Conservation (phyloP, 306 rosid species). For the Begonia masoniana region DNA sequence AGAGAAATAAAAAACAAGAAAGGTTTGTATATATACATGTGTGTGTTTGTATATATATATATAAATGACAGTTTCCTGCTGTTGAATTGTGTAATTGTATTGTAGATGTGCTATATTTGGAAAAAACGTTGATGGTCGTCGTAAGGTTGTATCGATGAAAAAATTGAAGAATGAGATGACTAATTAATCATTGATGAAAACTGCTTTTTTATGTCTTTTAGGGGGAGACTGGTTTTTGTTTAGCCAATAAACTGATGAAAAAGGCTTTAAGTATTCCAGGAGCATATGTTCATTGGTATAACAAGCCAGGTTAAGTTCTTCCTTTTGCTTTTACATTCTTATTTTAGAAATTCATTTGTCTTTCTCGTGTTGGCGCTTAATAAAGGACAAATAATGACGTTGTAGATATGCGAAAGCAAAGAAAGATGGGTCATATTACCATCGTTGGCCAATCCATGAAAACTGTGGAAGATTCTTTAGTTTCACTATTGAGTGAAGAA, state of each 20-base stretch:
- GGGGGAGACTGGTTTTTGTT: slow-evolving; percentile 7
- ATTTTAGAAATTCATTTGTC: neutral
- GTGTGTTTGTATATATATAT: too few species aligned
- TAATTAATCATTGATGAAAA: too few species aligned
- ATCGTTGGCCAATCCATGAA: slow-evolving; percentile 56
- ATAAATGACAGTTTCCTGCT: too few species aligned
- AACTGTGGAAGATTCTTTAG: slow-evolving; percentile 39
- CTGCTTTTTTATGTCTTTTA: too few species aligned
- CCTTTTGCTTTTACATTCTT: slow-evolving; percentile 5
- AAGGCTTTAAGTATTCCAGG: slow-evolving; percentile 57
- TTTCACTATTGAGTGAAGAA: slow-evolving; percentile 28
- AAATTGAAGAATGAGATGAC: too few species aligned
- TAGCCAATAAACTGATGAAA: slow-evolving; percentile 60
- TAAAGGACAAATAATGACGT: neutral
- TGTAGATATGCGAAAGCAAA: slow-evolving; percentile 80
- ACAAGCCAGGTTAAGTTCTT: slow-evolving; percentile 69
- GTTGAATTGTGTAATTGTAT: too few species aligned
- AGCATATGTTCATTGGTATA: slow-evolving; percentile 89
- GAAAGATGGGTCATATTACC: slow-evolving; percentile 94
- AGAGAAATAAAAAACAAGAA: too few species aligned
- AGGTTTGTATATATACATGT: too few species aligned
- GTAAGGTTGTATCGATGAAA: too few species aligned
- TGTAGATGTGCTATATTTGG: too few species aligned
- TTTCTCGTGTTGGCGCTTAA: neutral
- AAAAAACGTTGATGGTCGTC: too few species aligned